Conservation (phyloP, 257 asterid genomes). For the Nyctanthes arbortristis region DNA sequence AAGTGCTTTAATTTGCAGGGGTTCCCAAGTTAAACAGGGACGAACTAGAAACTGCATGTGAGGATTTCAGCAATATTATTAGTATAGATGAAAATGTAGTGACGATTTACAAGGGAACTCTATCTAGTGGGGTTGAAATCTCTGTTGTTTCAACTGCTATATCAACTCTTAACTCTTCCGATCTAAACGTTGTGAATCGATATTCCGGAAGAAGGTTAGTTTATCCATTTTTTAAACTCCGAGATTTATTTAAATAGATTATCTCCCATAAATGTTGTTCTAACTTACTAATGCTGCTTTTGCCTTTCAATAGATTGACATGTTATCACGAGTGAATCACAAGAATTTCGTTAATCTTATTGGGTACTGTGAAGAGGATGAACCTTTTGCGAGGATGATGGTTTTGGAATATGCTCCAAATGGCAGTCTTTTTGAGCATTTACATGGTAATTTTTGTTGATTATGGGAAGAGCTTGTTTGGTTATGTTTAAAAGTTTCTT, state of each 20-base stretch:
- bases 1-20: conserved; percentile 43
- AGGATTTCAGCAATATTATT: conserved; percentile 91
- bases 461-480: conserved; percentile 4
- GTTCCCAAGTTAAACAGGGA: conserved; percentile 83
- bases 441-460: conserved; percentile 62
- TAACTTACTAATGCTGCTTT: conserved; percentile 12
- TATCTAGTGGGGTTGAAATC: conserved; percentile 92
- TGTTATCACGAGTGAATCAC: conserved; percentile 84
- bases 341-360: conserved; percentile 86
- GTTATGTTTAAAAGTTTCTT: not conserved
- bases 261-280: not conserved
- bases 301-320: conserved; percentile 53
- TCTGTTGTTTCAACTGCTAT: conserved; percentile 75
- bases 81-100: conserved; percentile 42
- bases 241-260: not conserved
- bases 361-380: conserved; percentile 90
- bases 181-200: conserved; percentile 67
- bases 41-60: conserved; percentile 91
- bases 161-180: conserved; percentile 58
- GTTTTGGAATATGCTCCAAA: conserved; percentile 97
- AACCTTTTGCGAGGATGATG: conserved; percentile 92
- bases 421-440: conserved; percentile 80
- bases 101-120: conserved; percentile 83
- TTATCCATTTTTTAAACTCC: not conserved
- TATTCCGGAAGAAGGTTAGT: conserved; percentile 76